phyloP scores from a whole-genome alignment of 257 asterid genomes.

The Solanum bukasovii region DNA sequence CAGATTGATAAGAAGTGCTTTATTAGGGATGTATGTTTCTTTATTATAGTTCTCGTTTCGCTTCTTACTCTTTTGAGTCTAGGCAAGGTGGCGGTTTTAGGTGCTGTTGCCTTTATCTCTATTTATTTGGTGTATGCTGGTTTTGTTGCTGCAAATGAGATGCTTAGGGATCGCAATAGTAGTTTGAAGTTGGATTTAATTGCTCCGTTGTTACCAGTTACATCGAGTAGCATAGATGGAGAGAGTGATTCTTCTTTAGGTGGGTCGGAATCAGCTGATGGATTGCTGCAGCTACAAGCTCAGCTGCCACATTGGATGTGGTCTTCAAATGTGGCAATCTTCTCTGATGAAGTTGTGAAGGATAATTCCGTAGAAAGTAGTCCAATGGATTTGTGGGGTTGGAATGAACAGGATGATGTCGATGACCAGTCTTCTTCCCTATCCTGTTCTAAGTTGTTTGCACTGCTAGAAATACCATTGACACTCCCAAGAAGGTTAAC shows the following conservation, averaged over 20 bases:
- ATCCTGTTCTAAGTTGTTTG: conserved; percentile 34
- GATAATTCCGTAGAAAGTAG: neutral
- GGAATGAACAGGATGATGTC: conserved; percentile 37
- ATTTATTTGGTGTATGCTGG: conserved; percentile 47
- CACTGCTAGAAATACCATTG: conserved; percentile 45
- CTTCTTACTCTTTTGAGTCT: conserved; percentile 37
- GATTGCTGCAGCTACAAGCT: conserved; percentile 18
- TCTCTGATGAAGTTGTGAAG: conserved; percentile 33
- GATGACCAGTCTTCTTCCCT: conserved; percentile 11
- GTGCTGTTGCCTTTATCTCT: conserved; percentile 46
- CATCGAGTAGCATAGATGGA: neutral
- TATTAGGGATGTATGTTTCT: conserved; percentile 56
- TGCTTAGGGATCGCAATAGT: conserved; percentile 19
- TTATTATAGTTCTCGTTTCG: conserved; percentile 29
- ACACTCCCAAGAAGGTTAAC: conserved; percentile 54
- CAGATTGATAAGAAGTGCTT: conserved; percentile 71
- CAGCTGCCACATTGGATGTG: conserved; percentile 60
- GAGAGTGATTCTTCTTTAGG: conserved; percentile 14
- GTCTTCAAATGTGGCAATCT: conserved; percentile 46
- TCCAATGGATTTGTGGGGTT: conserved; percentile 42
- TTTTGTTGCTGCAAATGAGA: conserved; percentile 47
- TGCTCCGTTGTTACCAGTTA: conserved; percentile 36
- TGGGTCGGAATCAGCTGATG: conserved; percentile 14
- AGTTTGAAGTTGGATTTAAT: conserved; percentile 19
- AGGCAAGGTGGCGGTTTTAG: conserved; percentile 48